Evolutionary conservation across 2,329 filamentous ascomycete species (phyloP).

Genomic region (Ceratocystis papillata): DNA sequence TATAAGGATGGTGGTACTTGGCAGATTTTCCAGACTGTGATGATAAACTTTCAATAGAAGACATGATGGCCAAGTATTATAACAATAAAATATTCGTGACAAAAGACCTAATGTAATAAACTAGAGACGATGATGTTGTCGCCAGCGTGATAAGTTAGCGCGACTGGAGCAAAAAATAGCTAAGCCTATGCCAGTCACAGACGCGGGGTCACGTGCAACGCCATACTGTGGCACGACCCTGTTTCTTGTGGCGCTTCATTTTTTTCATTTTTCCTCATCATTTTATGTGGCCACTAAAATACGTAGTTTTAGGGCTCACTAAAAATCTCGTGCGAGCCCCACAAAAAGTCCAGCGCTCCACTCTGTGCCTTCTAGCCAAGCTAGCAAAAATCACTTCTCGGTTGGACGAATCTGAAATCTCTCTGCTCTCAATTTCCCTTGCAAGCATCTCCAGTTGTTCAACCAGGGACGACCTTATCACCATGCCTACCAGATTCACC

Average conservation of each 20-base stretch:
- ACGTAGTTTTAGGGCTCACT: slow-evolving; percentile 22
- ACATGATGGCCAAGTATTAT: background rate
- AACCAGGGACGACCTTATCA: slow-evolving; percentile 34
- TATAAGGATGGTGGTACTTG: slow-evolving; percentile 78
- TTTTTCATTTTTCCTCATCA: slow-evolving; percentile 11
- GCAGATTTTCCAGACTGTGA: slow-evolving; percentile 11
- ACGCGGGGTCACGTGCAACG: slow-evolving; percentile 14
- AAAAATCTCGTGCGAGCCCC: slow-evolving; percentile 22
- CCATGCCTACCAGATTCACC: slow-evolving; percentile 63
- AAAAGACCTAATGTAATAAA: background rate
- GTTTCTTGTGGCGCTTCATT: slow-evolving; percentile 12
- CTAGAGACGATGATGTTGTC: background rate
- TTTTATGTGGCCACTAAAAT: slow-evolving; percentile 8
- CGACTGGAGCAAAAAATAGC: background rate
- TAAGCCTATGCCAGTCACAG: slow-evolving; percentile 11
- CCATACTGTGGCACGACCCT: background rate
- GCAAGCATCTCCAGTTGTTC: slow-evolving; percentile 24
- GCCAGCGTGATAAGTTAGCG: background rate
- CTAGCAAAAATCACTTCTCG: slow-evolving; percentile 24
- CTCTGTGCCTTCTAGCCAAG: slow-evolving; percentile 18
- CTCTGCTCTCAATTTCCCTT: slow-evolving; percentile 23
- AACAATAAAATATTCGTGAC: background rate
- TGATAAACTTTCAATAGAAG: background rate
- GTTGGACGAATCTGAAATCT: slow-evolving; percentile 23
- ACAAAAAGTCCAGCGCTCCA: slow-evolving; percentile 21